phyloP scores from a whole-genome alignment of 805 yeast species.

The Saturnispora hagleri region DNA sequence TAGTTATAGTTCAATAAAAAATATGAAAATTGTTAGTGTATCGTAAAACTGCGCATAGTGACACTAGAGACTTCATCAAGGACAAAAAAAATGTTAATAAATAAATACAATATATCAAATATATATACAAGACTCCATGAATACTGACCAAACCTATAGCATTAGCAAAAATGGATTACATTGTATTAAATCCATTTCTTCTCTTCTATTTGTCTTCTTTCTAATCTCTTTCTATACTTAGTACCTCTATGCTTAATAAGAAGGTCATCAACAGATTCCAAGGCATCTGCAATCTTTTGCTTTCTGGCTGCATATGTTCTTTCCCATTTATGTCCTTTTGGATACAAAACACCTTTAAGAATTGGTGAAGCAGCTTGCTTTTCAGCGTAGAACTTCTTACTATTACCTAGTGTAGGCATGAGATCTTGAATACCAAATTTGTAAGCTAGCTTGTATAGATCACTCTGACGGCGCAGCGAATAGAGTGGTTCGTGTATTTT shows the following conservation, averaged over 20 bases:
- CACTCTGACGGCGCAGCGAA: constrained; percentile 76
- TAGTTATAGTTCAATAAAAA: background rate
- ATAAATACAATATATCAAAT: background rate
- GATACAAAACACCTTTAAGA: constrained; percentile 67
- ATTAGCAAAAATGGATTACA: background rate
- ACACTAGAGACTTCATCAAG: background rate
- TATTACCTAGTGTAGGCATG: constrained; percentile 55
- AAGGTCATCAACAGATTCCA: constrained; percentile 56
- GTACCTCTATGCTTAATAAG: constrained; percentile 57
- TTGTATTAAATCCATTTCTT: constrained; percentile 29
- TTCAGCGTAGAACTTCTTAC: constrained; percentile 67
- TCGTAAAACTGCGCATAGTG: background rate
- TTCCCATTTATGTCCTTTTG: constrained; percentile 79
- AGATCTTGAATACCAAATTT: constrained; percentile 72
- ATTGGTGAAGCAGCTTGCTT: constrained; percentile 61
- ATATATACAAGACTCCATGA: constrained; percentile 9
- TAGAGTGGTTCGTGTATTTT: constrained; percentile 67
- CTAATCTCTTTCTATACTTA: constrained; percentile 36
- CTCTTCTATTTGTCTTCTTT: constrained; percentile 30
- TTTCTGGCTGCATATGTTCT: constrained; percentile 51
- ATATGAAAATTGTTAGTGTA: background rate
- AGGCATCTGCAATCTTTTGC: constrained; percentile 54
- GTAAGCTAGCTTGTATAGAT: constrained; percentile 71
- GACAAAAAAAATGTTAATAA: too few species aligned
- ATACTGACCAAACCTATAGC: background rate